phyloP scores from a whole-genome alignment of 2,329 filamentous ascomycete genomes.

The Sarocladium brachiariae region DNA sequence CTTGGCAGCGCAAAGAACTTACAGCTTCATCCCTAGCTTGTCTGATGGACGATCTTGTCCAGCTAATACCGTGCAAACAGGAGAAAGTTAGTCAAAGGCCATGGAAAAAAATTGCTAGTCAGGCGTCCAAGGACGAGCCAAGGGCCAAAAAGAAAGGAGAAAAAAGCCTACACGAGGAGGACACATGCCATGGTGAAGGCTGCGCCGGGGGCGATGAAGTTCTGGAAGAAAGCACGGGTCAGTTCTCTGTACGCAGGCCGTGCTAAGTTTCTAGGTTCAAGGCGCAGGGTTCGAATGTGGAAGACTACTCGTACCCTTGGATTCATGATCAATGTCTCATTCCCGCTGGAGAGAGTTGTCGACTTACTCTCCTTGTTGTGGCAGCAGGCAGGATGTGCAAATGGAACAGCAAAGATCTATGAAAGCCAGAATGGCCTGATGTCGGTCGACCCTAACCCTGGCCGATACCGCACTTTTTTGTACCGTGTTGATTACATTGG shows the following conservation, averaged over 20 bases:
- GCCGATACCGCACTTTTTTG: neutral
- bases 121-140: no score
- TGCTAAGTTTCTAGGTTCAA: no score
- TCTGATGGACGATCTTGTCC: constrained; percentile 35
- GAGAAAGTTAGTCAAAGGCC: no score
- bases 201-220: constrained; percentile 41
- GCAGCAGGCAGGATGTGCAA: neutral
- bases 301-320: neutral
- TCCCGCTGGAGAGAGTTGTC: neutral
- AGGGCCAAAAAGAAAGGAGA: neutral
- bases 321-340: neutral
- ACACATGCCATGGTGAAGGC: constrained; percentile 48
- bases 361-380: neutral
- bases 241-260: no score
- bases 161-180: constrained; percentile 36
- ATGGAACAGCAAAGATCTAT: neutral
- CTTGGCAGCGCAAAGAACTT: constrained; percentile 13
- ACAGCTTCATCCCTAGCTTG: constrained; percentile 29
- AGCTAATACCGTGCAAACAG: constrained; percentile 19
- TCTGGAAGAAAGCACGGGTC: constrained; percentile 24
- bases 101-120: no score
- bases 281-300: no score
- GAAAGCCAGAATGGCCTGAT: constrained; percentile 6
- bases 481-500: no score
- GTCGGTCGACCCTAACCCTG: constrained; percentile 1